Base-by-base conservation (phyloP, 192 early-diverging fungal species). In the Rhizophagus clarus region DNA sequence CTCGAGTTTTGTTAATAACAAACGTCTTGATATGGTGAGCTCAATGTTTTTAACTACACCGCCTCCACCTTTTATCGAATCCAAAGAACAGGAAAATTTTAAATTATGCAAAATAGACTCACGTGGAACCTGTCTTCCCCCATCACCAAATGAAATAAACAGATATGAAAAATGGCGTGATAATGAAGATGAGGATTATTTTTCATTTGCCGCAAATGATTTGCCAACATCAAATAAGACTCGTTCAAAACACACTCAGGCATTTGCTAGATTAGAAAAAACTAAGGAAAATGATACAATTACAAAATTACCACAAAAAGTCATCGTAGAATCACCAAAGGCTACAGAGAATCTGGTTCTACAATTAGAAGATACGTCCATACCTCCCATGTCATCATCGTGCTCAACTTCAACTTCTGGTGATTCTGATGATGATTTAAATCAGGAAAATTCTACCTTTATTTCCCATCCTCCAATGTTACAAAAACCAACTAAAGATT, bases 361-460 rank as follows among this genome's bases (percentile, higher is more conserved):
- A 66, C 63, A 66, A 66, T 66, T 66, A 66, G 63, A 66, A 66
- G 63, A 66, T 22, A 28, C 24, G 4, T 11, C 11, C 14, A 31
- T 31, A 29, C 63, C 63, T 31, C 29, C 63, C 14, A 29, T 66
- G 12, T 29, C 28, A 14, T 26, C 63, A 11, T 56, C 51, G n/a
- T 56, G 51, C 17, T 66, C 63, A 5, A 26, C 63, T 66, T 66
- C 63, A 66, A 26, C 29, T 66, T 66, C 63, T 12, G 24, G 10
- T 3, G 63, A 66, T 11, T 66, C 63, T 4, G 63, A 66, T 66
- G 63, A 66, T 66, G 63, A 66, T 66, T 15, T 66, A 26, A 28
- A 66, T 15, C 63, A 66, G 15, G 28, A 28, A 64, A 64, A 64
- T 64, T 28, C 63, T 28, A 64, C 26, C 4, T 3, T 14, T 31